These are phyloP conservation scores for Lolium rigidum DNA, from an alignment of 176 grass and related monocot genomes.

Conservation along the genomic window DNA sequence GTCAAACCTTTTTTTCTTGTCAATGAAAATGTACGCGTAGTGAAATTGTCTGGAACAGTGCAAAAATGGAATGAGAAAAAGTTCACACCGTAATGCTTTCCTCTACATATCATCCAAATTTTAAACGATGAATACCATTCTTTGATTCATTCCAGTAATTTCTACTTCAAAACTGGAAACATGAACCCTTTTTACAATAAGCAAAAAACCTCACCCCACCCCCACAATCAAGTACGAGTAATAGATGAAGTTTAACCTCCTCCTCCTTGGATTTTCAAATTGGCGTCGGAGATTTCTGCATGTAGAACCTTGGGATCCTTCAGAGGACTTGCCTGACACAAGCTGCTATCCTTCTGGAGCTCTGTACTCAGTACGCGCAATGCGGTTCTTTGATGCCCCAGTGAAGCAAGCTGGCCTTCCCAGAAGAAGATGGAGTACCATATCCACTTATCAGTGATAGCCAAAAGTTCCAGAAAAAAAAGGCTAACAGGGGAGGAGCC, in stretches of 20 bases:
- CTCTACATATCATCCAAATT: too few relatives aligned
- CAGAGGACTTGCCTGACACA: conserved; percentile 8
- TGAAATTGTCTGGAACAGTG: background rate
- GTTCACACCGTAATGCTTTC: background rate
- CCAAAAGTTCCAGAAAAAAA: background rate
- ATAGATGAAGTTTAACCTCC: conserved; percentile 13
- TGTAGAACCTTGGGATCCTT: conserved; percentile 36
- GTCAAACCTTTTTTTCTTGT: background rate
- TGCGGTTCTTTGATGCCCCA: conserved; percentile 34
- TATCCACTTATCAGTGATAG: background rate
- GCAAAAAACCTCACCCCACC: background rate
- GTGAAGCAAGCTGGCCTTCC: conserved; percentile 47
- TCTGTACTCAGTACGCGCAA: conserved; percentile 21
- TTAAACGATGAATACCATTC: background rate
- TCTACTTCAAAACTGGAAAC: background rate
- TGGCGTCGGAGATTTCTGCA: conserved; percentile 2
- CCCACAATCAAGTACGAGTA: background rate
- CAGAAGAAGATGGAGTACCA: conserved; percentile 38
- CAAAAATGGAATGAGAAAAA: background rate
- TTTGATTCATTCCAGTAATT: background rate
- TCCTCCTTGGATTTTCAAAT: conserved; percentile 43
- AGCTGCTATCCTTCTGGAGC: conserved; percentile 11
- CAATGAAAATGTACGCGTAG: background rate
- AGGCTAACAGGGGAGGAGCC: too few relatives aligned
- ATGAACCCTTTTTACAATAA: background rate